Evolutionary conservation across 306 rosid genomes (phyloP).

Genomic region (Cyclanthera cordifolia): DNA sequence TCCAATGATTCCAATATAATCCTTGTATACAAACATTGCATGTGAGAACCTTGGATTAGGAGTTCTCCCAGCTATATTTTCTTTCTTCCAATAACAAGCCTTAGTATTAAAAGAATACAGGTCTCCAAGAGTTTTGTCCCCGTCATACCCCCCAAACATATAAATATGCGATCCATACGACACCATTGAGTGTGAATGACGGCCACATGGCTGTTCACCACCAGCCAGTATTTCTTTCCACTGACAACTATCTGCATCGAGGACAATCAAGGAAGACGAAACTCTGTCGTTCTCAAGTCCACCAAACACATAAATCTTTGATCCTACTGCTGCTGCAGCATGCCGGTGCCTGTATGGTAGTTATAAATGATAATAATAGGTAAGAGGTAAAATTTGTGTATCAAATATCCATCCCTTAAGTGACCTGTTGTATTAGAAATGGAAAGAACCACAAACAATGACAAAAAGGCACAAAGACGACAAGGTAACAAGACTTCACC

Average conservation of each 20-base stretch:
- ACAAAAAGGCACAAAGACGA: neutral
- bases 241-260: conserved; percentile 39
- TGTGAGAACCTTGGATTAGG: conserved; percentile 94
- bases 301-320: conserved; percentile 73
- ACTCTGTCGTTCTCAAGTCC: conserved; percentile 62
- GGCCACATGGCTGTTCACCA: conserved; percentile 64
- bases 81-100: conserved; percentile 58
- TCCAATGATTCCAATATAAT: conserved; percentile 69
- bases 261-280: conserved; percentile 53
- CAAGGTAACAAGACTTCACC: conserved; percentile 29
- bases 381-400: neutral
- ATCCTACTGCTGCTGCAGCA: conserved; percentile 65
- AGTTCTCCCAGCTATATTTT: conserved; percentile 47
- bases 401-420: neutral
- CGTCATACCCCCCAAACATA: conserved; percentile 71
- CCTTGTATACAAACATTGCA: conserved; percentile 60
- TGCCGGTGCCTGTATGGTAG: conserved; percentile 72
- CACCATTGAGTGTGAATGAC: conserved; percentile 91
- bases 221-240: conserved; percentile 56
- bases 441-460: neutral
- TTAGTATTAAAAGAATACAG: conserved; percentile 57
- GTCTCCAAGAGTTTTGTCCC: conserved; percentile 77
- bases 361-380: conserved; percentile 9
- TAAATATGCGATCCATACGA: conserved; percentile 49
- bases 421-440: neutral